phyloP scores from a whole-genome alignment of 352 stramenopile genomes.

The Globisporangium nagaii region DNA sequence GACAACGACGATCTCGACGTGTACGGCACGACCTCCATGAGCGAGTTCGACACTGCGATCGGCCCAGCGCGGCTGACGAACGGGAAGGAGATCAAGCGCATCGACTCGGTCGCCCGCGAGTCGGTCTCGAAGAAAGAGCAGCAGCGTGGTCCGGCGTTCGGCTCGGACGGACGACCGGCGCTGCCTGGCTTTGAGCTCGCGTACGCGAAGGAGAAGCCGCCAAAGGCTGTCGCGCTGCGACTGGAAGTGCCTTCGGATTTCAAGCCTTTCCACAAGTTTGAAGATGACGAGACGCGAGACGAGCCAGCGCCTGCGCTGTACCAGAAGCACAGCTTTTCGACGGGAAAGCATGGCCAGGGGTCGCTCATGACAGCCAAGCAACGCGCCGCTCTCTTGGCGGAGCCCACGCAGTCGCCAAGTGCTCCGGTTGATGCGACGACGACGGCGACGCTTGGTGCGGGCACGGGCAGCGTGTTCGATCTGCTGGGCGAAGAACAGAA shows the following conservation, averaged over 20 bases:
- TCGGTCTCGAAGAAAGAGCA: conserved; percentile 7
- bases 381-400: conserved; percentile 35
- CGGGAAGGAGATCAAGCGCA: conserved; percentile 17
- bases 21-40: conserved; percentile 59
- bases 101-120: conserved; percentile 30
- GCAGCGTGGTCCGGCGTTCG: conserved; percentile 17
- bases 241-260: conserved; percentile 55
- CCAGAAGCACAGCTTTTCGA: conserved; percentile 50
- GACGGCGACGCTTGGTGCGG: background rate
- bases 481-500: conserved; percentile 38
- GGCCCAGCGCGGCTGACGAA: conserved; percentile 17
- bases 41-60: conserved; percentile 64
- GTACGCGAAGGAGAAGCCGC: conserved; percentile 28
- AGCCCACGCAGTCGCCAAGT: background rate
- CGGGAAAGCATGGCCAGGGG: conserved; percentile 21
- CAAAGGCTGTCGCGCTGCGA: conserved; percentile 29
- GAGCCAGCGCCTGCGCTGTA: conserved; percentile 34
- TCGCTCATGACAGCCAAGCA: conserved; percentile 48
- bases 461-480: conserved; percentile 53
- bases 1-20: conserved; percentile 84
- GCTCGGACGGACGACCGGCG: conserved; percentile 48
- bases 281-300: conserved; percentile 16
- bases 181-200: conserved; percentile 58
- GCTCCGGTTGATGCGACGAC: background rate
- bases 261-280: conserved; percentile 38